Evolutionary conservation across 768 basidiomycete genomes (phyloP), one percentile per base, ranked within the genome.

Genomic region (Kwoniella shandongensis): DNA sequence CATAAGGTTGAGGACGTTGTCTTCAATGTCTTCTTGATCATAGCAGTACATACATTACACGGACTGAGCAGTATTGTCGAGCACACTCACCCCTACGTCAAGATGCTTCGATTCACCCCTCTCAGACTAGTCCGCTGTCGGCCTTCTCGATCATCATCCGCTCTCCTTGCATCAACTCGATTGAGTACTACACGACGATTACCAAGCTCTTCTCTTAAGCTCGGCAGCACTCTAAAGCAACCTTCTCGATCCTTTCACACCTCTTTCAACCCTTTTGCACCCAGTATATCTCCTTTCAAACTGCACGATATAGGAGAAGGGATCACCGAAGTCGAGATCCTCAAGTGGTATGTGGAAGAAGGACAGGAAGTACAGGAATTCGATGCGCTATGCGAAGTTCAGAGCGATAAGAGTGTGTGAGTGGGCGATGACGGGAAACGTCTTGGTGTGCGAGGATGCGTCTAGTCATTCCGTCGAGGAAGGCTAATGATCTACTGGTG

Each of bases 241-340:
- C 13, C 32, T 13, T 32, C 30, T n/a, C 20, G 47, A 2, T 10
- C 39, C 6, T 39, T 66, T n/a, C 60, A 62, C 20, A 4, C 44
- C 7, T 46, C 59, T 7, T 0, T 23, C 0, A 32, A 49, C 13
- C 29, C 5, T 0, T 42, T 23, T 2, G 59, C 59, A 10, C 40
- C 40, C 7, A n/a, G 6, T 6, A 35, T 62, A 13, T 40, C 61
- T 18, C 70, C 70, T 0, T 73, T 73, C 66, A 70, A 69, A 48
- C 61, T 73, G 6, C 66, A 67, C 26, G 72, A 73, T 54, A 73
- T 73, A 20, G 72, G 72, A n/a, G 72, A 73, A 42, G 72, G 72
- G 5, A 73, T 73, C 42, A 66, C 69, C 22, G 72, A 73, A 46
- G 72, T 73, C 1, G 72, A 73, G 36, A 54, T 73, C 7, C 35